These are phyloP conservation scores for Hanseniaspora mollemarum DNA, from an alignment of 805 yeast species.

Conservation along the genomic window DNA sequence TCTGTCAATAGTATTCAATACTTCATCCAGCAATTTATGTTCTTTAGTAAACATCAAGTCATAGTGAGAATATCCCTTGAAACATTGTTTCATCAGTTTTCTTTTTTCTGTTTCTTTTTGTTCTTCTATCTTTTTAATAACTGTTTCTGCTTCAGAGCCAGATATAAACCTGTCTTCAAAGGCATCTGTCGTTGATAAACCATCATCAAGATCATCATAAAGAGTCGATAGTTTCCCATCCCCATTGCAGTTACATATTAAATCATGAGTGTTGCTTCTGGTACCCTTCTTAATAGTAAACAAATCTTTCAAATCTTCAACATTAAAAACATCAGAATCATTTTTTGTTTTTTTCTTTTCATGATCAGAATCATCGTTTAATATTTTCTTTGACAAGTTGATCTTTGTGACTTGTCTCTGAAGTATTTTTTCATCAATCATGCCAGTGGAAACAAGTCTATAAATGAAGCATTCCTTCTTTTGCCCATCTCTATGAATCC, in stretches of 20 bases:
- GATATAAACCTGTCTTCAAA: conserved; percentile 25
- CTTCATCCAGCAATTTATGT: conserved; percentile 11
- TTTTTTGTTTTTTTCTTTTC: conserved; percentile 27
- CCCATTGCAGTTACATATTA: conserved; percentile 56
- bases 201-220: conserved; percentile 19
- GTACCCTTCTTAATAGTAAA: conserved; percentile 48
- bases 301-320: conserved; percentile 58
- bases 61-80: conserved; percentile 52
- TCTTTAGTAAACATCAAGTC: conserved; percentile 33
- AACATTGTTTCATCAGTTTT: conserved; percentile 44
- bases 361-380: conserved; percentile 28
- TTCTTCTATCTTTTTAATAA: conserved; percentile 21
- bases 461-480: conserved; percentile 64
- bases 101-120: conserved; percentile 27
- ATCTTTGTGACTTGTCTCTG: conserved; percentile 82
- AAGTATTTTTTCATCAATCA: conserved; percentile 85
- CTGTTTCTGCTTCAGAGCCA: conserved; percentile 38
- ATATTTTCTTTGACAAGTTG: conserved; percentile 63
- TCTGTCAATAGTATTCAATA: conserved; percentile 6
- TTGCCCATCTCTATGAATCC: conserved; percentile 93
- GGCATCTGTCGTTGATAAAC: conserved; percentile 17
- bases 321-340: conserved; percentile 47
- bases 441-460: conserved; percentile 74
- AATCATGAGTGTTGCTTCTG: conserved; percentile 62
- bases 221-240: conserved; percentile 33